Evolutionary conservation across 768 basidiomycete species (phyloP).

Genomic region (Hysterangium stoloniferum): DNA sequence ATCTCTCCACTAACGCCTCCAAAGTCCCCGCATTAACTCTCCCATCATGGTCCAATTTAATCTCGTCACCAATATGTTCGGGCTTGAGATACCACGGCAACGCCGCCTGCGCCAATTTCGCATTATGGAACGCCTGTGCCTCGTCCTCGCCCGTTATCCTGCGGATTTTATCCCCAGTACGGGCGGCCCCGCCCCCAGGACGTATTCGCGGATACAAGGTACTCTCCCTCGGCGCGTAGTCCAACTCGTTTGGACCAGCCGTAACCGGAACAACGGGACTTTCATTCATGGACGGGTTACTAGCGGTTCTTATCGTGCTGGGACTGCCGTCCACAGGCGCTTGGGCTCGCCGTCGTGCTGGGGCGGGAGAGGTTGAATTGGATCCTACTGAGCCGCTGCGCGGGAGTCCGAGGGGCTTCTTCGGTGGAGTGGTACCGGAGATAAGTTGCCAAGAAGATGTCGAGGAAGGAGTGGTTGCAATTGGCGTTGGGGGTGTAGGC

Average conservation of each 20-base stretch:
- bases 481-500: slow-evolving; percentile 9
- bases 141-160: slow-evolving; percentile 36
- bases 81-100: slow-evolving; percentile 57
- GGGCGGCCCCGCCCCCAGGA: not conserved
- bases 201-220: too few relatives aligned
- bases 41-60: slow-evolving; percentile 59
- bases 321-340: not conserved
- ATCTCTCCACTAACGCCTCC: slow-evolving; percentile 59
- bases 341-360: not conserved
- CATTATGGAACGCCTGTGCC: slow-evolving; percentile 34
- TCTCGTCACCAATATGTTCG: slow-evolving; percentile 45
- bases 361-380: not conserved
- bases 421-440: not conserved
- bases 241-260: not conserved
- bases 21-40: slow-evolving; percentile 62
- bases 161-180: slow-evolving; percentile 26
- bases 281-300: not conserved
- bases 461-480: not conserved
- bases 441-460: not conserved
- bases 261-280: not conserved
- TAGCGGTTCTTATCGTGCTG: not conserved
- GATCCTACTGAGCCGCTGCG: slow-evolving; percentile 8
- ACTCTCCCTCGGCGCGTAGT: not conserved
- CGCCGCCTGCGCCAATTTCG: slow-evolving; percentile 27
- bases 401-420: too few relatives aligned